phyloP scores from a whole-genome alignment of 176 grass and related monocot genomes.

The Oryza meridionalis region DNA sequence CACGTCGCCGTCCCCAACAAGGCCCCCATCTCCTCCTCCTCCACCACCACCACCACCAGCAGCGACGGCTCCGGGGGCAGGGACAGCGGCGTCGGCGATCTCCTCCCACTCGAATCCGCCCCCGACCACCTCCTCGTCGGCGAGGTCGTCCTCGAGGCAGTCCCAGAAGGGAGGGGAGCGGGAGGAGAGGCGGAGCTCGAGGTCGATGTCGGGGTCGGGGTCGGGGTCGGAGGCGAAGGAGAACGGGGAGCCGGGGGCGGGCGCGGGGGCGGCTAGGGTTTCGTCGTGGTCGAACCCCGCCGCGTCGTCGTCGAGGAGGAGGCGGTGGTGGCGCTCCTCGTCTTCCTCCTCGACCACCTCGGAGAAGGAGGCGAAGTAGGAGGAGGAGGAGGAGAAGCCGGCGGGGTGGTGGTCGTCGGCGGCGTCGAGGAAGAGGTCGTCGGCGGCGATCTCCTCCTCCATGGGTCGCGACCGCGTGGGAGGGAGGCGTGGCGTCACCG shows the following conservation, averaged over 20 bases:
- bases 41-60: background rate
- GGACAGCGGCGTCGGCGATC: conserved; percentile 36
- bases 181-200: conserved; percentile 33
- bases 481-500: conserved; percentile 44
- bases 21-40: background rate
- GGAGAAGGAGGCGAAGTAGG: conserved; percentile 42
- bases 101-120: conserved; percentile 68
- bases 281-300: conserved; percentile 23
- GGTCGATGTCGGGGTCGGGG: conserved; percentile 23
- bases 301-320: conserved; percentile 3
- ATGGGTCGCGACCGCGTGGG: conserved; percentile 21
- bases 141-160: conserved; percentile 54
- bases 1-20: conserved; percentile 28
- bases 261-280: conserved; percentile 25
- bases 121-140: background rate
- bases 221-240: conserved; percentile 45
- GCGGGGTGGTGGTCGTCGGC: conserved; percentile 25
- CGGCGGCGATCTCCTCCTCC: conserved; percentile 55
- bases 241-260: conserved; percentile 35
- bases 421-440: conserved; percentile 69
- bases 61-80: background rate
- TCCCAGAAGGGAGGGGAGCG: conserved; percentile 55
- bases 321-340: conserved; percentile 14
- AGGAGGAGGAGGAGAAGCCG: conserved; percentile 23
- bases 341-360: background rate